These are phyloP conservation scores for Spathaspora girioi DNA, from an alignment of 805 yeast species.

Conservation along the genomic window DNA sequence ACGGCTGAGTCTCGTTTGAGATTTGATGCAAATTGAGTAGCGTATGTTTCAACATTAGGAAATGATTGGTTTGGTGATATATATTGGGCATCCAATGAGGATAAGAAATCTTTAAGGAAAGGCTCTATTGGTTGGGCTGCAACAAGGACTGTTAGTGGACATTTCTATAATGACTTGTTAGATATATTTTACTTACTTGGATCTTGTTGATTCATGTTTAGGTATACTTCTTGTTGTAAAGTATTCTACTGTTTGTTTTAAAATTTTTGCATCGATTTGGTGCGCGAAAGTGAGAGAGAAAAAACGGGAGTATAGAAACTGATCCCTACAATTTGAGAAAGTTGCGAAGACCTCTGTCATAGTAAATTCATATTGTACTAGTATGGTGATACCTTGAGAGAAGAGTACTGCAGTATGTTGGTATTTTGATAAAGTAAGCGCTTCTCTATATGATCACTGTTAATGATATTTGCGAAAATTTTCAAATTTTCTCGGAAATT, in stretches of 20 bases:
- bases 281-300: neutral
- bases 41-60: constrained; percentile 37
- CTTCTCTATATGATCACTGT: neutral
- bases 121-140: constrained; percentile 38
- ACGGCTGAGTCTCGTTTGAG: constrained; percentile 50
- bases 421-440: too few relatives aligned
- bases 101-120: constrained; percentile 31
- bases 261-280: neutral
- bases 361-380: too few relatives aligned
- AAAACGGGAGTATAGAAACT: neutral
- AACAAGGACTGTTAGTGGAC: constrained; percentile 6
- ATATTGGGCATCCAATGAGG: constrained; percentile 34
- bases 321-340: neutral
- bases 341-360: neutral
- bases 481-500: neutral
- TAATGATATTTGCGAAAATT: neutral
- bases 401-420: too few relatives aligned
- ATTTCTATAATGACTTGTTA: neutral
- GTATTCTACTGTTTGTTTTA: neutral
- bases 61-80: constrained; percentile 17
- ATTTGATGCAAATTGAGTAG: constrained; percentile 47
- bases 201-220: constrained; percentile 7
- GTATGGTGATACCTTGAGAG: too few relatives aligned
- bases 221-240: neutral
- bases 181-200: constrained; percentile 10